Conservation (phyloP, 1,284 basidiomycete genomes). For the Moesziomyces globuligerus region DNA sequence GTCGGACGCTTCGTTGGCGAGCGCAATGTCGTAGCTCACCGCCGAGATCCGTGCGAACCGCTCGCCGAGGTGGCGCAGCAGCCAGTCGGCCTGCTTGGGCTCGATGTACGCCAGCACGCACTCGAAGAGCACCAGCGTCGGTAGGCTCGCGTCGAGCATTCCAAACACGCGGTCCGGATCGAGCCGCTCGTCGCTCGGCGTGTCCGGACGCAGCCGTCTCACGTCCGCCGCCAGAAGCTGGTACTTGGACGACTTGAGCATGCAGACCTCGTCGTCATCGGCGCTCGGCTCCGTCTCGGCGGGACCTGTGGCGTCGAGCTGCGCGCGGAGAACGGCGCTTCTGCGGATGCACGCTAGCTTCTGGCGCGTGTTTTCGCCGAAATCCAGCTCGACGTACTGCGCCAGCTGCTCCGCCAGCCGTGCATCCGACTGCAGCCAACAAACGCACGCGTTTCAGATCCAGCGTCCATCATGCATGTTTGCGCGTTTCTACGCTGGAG, state of each 20-base stretch:
- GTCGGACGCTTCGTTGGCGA: constrained; percentile 44
- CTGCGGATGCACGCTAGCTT: constrained; percentile 85
- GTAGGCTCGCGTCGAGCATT: constrained; percentile 21
- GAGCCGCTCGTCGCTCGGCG: constrained; percentile 1
- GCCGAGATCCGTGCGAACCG: constrained; percentile 21
- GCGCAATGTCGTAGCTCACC: constrained; percentile 63
- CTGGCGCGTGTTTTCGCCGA: constrained; percentile 80
- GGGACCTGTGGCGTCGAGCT: constrained; percentile 5
- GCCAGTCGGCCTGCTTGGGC: constrained; percentile 31
- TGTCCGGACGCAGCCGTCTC: constrained; percentile 19
- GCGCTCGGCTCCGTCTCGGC: not conserved
- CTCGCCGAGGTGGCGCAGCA: constrained; percentile 35
- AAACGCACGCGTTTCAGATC: too few relatives aligned
- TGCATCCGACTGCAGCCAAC: constrained; percentile 71
- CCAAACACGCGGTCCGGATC: constrained; percentile 22
- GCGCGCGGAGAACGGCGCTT: constrained; percentile 72
- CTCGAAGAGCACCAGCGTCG: constrained; percentile 64
- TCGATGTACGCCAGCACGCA: constrained; percentile 64
- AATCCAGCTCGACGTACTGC: constrained; percentile 88
- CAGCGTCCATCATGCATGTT: too few relatives aligned
- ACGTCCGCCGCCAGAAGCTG: constrained; percentile 40
- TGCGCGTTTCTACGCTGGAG: too few relatives aligned
- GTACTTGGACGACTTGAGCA: constrained; percentile 25
- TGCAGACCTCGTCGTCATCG: not conserved
- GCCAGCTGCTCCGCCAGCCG: constrained; percentile 49